Evolutionary conservation across 1,284 basidiomycete genomes (phyloP), one percentile per base, ranked within the genome.

Genomic region (Cerioporus squamosus): DNA sequence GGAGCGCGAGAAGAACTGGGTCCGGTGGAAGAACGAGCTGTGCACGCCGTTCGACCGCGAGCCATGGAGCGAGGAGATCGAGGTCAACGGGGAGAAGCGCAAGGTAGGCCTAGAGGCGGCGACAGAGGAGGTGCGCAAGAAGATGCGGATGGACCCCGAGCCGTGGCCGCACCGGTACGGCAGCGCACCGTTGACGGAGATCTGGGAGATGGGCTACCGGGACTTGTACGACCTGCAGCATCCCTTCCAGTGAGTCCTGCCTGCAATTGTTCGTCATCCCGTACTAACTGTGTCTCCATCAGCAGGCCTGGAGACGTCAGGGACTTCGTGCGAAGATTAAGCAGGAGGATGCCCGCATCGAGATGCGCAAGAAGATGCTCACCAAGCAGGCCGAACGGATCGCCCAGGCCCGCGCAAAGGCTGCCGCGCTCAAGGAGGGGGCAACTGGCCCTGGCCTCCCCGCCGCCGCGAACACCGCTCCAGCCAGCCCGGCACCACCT

Each of bases 1-100:
- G 7, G 87, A 91, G 63, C 81, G 92, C 45, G 93, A 95, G 72
- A 86, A 85, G 71, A 93, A 93, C 67, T 95, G 93, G 93, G 84
- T 94, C 8, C 84, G 81, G 63, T 93, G 91, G 91, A 93, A 93
- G 75, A 90, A 89, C 64, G 87, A 90, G 24, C 67, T 90, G 5
- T 93, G 91, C 67, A 76, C 83, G 26, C 81, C 87, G 8, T 93
- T 93, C 69, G 91, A 93, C 68, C 87, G 85, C 65, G 84, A 84
- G 49, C 80, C 87, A 10, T 85, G 85, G 79, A 75, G 73, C 8
- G 72, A 74, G 44, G 80, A 83, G 52, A 61, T 84, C 15, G 75
- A 79, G 52, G 81, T 66, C 2, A 67, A 64, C 39, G 70, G 65
- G 3, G 57, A 55, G 52, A 74, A 76, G 22, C 71, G 72, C 65